Conservation (phyloP, 805 yeast genomes). For the Nadsonia fulvescens region DNA sequence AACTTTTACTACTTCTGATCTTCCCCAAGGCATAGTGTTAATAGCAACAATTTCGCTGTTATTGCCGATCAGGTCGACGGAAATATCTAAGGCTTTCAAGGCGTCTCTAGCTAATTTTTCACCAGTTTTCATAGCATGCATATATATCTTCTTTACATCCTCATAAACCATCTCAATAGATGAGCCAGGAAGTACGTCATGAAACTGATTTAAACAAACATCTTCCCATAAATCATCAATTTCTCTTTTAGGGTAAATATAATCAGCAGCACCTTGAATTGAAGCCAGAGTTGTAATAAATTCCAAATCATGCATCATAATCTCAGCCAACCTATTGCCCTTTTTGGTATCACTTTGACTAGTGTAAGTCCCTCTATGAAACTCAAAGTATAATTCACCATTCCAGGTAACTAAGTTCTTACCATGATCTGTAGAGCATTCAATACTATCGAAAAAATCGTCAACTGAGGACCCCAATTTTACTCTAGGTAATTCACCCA, state of each 20-base stretch:
- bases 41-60: conserved; percentile 13
- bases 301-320: conserved; percentile 71
- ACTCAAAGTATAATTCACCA: conserved; percentile 87
- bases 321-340: conserved; percentile 60
- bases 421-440: conserved; percentile 48
- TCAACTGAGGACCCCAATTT: conserved; percentile 65
- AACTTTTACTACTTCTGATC: conserved; percentile 28
- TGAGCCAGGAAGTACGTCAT: conserved; percentile 95
- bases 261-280: conserved; percentile 28
- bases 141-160: conserved; percentile 68
- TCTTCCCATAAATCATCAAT: conserved; percentile 72
- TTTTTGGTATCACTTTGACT: conserved; percentile 78
- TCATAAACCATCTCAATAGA: conserved; percentile 90
- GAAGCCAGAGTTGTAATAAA: conserved; percentile 65
- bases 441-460: conserved; percentile 54
- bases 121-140: conserved; percentile 34
- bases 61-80: conserved; percentile 7
- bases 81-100: conserved; percentile 23
- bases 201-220: conserved; percentile 81
- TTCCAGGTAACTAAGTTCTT: conserved; percentile 64
- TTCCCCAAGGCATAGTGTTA: conserved; percentile 51
- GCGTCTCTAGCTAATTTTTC: conserved; percentile 35
- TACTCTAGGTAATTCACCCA: conserved; percentile 66
- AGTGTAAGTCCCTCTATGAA: conserved; percentile 94
- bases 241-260: conserved; percentile 53